Evolutionary conservation across 2,329 filamentous ascomycete species (phyloP).

Genomic region (Aspergillus sp.): DNA sequence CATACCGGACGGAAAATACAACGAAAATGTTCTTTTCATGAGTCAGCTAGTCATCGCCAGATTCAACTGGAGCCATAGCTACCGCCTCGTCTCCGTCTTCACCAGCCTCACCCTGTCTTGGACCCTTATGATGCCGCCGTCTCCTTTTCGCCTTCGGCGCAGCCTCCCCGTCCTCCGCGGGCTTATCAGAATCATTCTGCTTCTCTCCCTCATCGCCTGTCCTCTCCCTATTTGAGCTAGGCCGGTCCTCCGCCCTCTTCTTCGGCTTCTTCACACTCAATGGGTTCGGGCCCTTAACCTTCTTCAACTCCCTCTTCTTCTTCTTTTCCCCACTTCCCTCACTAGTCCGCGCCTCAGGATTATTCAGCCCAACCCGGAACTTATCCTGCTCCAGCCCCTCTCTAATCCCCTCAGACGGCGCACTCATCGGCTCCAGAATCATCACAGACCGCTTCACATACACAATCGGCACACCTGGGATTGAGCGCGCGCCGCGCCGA

Average conservation of each 20-base stretch:
- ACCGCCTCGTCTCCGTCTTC: slow-evolving; percentile 10
- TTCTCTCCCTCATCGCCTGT: slow-evolving; percentile 3
- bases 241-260: slow-evolving; percentile 28
- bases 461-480: slow-evolving; percentile 51
- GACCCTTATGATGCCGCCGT: slow-evolving; percentile 35
- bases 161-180: slow-evolving; percentile 25
- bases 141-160: slow-evolving; percentile 36
- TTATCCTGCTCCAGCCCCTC: slow-evolving; percentile 48
- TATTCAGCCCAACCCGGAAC: slow-evolving; percentile 46
- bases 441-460: slow-evolving; percentile 54
- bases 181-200: slow-evolving; percentile 14
- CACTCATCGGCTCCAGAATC: slow-evolving; percentile 51
- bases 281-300: slow-evolving; percentile 48
- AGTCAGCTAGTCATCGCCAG: slow-evolving; percentile 13
- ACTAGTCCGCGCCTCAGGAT: slow-evolving; percentile 32
- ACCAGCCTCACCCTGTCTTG: slow-evolving; percentile 20
- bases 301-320: slow-evolving; percentile 35
- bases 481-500: slow-evolving; percentile 40
- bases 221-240: slow-evolving; percentile 11
- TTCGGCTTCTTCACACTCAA: slow-evolving; percentile 51
- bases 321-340: slow-evolving; percentile 32
- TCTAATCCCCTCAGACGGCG: slow-evolving; percentile 41
- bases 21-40: background rate
- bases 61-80: slow-evolving; percentile 17
- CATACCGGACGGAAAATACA: slow-evolving; percentile 19